Evolutionary conservation across 2,329 filamentous ascomycete species (phyloP).

Genomic region (Fusarium avenaceum): DNA sequence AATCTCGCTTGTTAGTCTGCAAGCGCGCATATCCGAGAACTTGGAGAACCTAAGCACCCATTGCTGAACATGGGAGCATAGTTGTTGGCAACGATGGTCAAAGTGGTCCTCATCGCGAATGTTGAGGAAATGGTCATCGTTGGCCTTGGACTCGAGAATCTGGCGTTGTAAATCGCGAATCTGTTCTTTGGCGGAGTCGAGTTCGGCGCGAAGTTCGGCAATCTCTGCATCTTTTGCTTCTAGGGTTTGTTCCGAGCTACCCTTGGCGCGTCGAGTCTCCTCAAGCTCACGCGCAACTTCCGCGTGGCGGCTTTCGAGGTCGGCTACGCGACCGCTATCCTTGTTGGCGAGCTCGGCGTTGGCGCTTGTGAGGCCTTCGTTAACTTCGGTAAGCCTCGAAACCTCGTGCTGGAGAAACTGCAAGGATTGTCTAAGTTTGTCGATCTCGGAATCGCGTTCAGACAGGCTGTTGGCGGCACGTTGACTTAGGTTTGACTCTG

Average conservation of each 20-base stretch:
- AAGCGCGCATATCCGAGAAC: slow-evolving; percentile 92
- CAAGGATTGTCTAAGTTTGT: slow-evolving; percentile 81
- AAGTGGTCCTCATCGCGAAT: slow-evolving; percentile 95
- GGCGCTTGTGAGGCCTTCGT: slow-evolving; percentile 81
- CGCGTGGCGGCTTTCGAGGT: slow-evolving; percentile 76
- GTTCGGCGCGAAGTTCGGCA: slow-evolving; percentile 79
- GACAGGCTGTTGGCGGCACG: slow-evolving; percentile 78
- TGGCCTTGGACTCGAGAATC: slow-evolving; percentile 70
- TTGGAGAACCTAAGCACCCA: slow-evolving; percentile 99
- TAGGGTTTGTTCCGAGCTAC: slow-evolving; percentile 74
- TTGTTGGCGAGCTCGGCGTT: slow-evolving; percentile 82
- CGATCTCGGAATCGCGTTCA: slow-evolving; percentile 89
- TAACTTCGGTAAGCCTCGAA: slow-evolving; percentile 82
- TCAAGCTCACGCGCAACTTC: slow-evolving; percentile 77
- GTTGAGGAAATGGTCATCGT: slow-evolving; percentile 80
- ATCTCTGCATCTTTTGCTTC: slow-evolving; percentile 89
- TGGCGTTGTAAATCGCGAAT: slow-evolving; percentile 66
- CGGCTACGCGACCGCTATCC: slow-evolving; percentile 77
- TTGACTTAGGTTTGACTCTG: slow-evolving; percentile 76
- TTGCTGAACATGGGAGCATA: slow-evolving; percentile 95
- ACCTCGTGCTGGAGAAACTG: slow-evolving; percentile 87
- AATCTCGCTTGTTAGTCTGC: slow-evolving; percentile 85
- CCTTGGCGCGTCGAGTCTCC: slow-evolving; percentile 73
- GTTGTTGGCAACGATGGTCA: slow-evolving; percentile 90
- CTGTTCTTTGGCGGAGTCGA: slow-evolving; percentile 77